Evolutionary conservation across 2,329 filamentous ascomycete species (phyloP).

Genomic region (Neurospora sp.): DNA sequence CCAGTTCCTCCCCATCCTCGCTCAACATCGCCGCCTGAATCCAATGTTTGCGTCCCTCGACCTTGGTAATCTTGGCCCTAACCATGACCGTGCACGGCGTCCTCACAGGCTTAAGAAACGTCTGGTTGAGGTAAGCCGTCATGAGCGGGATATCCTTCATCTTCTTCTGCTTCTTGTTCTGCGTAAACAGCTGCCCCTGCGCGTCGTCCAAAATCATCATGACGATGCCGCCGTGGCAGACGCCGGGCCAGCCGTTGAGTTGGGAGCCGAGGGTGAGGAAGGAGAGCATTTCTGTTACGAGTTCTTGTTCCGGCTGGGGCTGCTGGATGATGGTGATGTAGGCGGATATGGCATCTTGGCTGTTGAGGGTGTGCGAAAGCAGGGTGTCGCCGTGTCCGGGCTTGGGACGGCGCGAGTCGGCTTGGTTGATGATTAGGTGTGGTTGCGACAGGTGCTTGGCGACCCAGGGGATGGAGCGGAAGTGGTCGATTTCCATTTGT

Average conservation of each 20-base stretch:
- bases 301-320: slow-evolving; percentile 11
- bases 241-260: slow-evolving; percentile 41
- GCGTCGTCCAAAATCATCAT: slow-evolving; percentile 49
- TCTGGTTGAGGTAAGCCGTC: slow-evolving; percentile 46
- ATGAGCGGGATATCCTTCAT: slow-evolving; percentile 23
- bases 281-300: slow-evolving; percentile 22
- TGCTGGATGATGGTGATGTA: slow-evolving; percentile 31
- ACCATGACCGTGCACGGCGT: slow-evolving; percentile 39
- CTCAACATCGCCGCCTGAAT: slow-evolving; percentile 31
- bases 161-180: slow-evolving; percentile 23
- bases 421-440: slow-evolving; percentile 28
- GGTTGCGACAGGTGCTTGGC: slow-evolving; percentile 29
- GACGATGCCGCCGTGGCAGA: slow-evolving; percentile 49
- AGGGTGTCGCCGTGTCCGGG: slow-evolving; percentile 37
- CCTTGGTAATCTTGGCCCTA: slow-evolving; percentile 31
- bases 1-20: slow-evolving; percentile 34
- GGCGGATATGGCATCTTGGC: slow-evolving; percentile 35
- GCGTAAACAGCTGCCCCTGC: slow-evolving; percentile 38
- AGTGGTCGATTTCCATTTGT: slow-evolving; percentile 18
- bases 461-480: slow-evolving; percentile 38
- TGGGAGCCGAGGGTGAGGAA: slow-evolving; percentile 35
- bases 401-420: slow-evolving; percentile 29
- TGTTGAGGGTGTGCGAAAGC: slow-evolving; percentile 41
- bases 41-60: slow-evolving; percentile 45
- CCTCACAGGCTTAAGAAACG: slow-evolving; percentile 40